Evolutionary conservation across 495 filamentous ascomycete species (phyloP).

Genomic region (Parachaetomium inaequale): DNA sequence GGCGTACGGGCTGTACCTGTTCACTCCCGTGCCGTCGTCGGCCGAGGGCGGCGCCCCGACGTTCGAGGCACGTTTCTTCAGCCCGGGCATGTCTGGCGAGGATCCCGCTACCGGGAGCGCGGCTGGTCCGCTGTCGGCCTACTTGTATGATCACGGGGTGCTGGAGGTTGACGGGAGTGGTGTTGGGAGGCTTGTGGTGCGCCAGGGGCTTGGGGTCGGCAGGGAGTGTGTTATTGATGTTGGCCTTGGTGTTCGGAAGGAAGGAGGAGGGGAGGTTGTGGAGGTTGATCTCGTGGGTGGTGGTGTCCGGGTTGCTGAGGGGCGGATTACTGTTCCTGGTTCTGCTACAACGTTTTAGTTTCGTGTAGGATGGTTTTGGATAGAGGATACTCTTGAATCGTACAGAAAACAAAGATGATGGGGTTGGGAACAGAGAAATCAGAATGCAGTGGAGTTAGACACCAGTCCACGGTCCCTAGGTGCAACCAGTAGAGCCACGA

Average conservation of each 20-base stretch:
- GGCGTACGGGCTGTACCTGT: slow-evolving; percentile 12
- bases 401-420: too few species aligned
- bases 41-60: not conserved
- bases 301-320: slow-evolving; percentile 8
- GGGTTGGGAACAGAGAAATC: too few species aligned
- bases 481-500: too few species aligned
- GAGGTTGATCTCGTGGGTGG: slow-evolving; percentile 14
- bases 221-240: slow-evolving; percentile 16
- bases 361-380: too few species aligned
- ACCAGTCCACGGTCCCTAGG: too few species aligned
- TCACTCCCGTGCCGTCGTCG: not conserved
- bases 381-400: too few species aligned
- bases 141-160: slow-evolving; percentile 10
- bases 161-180: slow-evolving; percentile 4
- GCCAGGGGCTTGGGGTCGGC: slow-evolving; percentile 10
- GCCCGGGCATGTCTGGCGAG: slow-evolving; percentile 16
- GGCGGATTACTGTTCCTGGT: not conserved
- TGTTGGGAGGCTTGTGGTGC: not conserved
- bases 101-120: slow-evolving; percentile 20
- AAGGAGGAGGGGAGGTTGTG: slow-evolving; percentile 2
- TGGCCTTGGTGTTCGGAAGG: not conserved
- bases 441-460: too few species aligned
- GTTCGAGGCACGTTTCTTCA: slow-evolving; percentile 15
- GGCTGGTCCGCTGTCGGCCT: slow-evolving; percentile 14
- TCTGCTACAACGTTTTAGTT: not conserved